A percentile compares a stretch with the other conserved stretches of the same genome.
Conservation (phyloP, 306 rosid genomes). For the Pachyrhizus erosus region DNA sequence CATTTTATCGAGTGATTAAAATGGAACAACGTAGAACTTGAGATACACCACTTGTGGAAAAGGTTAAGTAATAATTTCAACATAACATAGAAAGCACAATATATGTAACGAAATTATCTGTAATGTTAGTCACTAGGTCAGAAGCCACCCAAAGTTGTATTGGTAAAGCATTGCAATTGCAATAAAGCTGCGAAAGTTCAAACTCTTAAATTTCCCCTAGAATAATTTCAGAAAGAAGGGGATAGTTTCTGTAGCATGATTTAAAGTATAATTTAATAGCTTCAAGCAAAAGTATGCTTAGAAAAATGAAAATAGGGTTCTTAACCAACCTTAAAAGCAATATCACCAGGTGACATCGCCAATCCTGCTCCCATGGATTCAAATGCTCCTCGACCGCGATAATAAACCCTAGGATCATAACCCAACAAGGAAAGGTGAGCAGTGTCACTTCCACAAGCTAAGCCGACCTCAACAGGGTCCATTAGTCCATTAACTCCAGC, state of each 20-base stretch:
- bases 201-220: no score
- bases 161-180: no score
- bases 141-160: no score
- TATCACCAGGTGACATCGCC: constrained; percentile 98
- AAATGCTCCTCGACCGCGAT: constrained; percentile 94
- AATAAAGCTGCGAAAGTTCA: no score
- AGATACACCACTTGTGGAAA: constrained; percentile 3
- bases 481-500: constrained; percentile 92
- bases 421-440: constrained; percentile 97
- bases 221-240: no score
- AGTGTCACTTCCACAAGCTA: constrained; percentile 98
- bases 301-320: neutral
- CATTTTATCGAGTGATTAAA: constrained; percentile 25
- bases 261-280: neutral
- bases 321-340: constrained; percentile 83
- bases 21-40: neutral
- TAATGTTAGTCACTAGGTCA: no score
- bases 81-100: neutral
- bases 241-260: constrained; percentile 6
- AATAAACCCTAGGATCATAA: constrained; percentile 88
- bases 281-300: constrained; percentile 10
- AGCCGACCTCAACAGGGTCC: constrained; percentile 99
- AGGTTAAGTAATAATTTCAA: constrained; percentile 15
- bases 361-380: constrained; percentile 99
- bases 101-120: no score